Evolutionary conservation across 177 flowering plant genomes (phyloP).

Genomic region (Tripterygium wilfordii): DNA sequence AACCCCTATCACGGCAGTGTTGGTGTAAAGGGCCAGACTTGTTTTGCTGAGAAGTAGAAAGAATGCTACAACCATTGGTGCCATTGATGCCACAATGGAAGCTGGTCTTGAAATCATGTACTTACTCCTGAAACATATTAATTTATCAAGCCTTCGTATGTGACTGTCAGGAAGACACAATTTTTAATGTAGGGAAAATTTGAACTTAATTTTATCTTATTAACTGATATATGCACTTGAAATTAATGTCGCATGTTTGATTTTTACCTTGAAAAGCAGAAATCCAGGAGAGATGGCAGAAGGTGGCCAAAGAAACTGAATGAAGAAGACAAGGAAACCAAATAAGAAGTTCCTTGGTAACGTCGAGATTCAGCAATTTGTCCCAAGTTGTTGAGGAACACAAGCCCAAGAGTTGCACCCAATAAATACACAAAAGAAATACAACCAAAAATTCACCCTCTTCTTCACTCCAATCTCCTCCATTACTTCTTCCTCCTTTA

Average conservation of each 20-base stretch:
- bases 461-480: conserved; percentile 58
- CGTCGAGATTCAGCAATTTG: conserved; percentile 91
- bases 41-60: not conserved
- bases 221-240: no score
- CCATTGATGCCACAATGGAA: not conserved
- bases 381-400: conserved; percentile 79
- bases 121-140: not conserved
- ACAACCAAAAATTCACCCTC: conserved; percentile 89
- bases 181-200: no score
- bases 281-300: conserved; percentile 62
- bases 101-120: not conserved
- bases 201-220: no score
- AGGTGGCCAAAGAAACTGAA: conserved; percentile 95
- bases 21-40: not conserved
- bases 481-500: conserved; percentile 9
- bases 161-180: no score
- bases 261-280: conserved; percentile 45
- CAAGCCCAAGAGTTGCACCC: conserved; percentile 87
- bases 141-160: no score
- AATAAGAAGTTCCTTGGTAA: conserved; percentile 34
- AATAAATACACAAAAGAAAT: conserved; percentile 61
- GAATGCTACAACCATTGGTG: not conserved
- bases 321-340: conserved; percentile 86
- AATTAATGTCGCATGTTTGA: not conserved
- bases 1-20: not conserved